Percentiles rank a stretch among this genome's conserved stretches.
Evolutionary conservation across 2,329 filamentous ascomycete species (phyloP).

Genomic region (Dryadomyces quercivorus): DNA sequence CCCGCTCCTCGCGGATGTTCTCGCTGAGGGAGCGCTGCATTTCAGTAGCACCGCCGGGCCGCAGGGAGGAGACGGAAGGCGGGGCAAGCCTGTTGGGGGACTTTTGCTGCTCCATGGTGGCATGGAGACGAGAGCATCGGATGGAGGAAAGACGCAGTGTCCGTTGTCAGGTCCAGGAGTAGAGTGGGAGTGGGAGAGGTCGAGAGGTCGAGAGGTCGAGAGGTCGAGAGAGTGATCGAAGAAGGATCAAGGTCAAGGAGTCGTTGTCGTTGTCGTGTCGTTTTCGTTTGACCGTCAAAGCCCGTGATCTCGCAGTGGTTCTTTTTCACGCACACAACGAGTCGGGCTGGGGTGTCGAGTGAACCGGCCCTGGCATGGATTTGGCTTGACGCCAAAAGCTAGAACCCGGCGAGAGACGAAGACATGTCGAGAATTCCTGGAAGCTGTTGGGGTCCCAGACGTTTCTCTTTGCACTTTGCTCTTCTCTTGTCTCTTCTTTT

Average conservation of each 20-base stretch:
- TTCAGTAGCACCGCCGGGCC: slow-evolving; percentile 31
- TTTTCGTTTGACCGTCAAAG: too few species aligned
- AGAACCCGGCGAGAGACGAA: slow-evolving; percentile 23
- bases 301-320: background rate
- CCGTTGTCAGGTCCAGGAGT: too few species aligned
- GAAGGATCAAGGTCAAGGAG: too few species aligned
- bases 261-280: background rate
- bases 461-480: background rate
- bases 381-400: slow-evolving; percentile 27
- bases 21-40: slow-evolving; percentile 66
- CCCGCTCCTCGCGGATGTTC: slow-evolving; percentile 84
- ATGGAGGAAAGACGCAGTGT: too few species aligned
- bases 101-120: slow-evolving; percentile 1
- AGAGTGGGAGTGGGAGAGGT: too few species aligned
- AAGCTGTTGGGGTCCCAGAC: background rate
- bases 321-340: background rate
- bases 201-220: too few species aligned
- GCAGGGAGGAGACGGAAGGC: slow-evolving; percentile 39
- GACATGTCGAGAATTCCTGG: slow-evolving; percentile 21
- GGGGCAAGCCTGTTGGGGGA: slow-evolving; percentile 32
- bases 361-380: slow-evolving; percentile 9
- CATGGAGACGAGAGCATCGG: background rate
- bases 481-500: background rate
- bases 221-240: too few species aligned
- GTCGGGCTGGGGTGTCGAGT: background rate